Evolutionary conservation across 1,284 basidiomycete species (phyloP), one percentile per base, ranked within the genome.

Genomic region (Kwoniella shivajii): DNA sequence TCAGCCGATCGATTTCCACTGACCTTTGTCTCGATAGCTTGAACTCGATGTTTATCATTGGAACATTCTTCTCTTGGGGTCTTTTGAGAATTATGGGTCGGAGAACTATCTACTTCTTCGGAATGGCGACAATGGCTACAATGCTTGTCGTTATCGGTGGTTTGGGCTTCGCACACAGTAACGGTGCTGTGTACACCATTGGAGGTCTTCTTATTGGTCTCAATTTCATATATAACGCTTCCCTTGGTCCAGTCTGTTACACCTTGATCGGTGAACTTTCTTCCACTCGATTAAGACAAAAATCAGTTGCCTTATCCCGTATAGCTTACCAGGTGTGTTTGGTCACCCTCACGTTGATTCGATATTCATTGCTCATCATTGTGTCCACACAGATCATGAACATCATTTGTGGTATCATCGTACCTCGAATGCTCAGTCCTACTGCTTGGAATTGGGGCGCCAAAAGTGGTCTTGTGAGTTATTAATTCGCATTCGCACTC

Each of bases 41-140:
- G n/a, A n/a, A n/a, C n/a, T n/a, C n/a, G n/a, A n/a, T n/a, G n/a
- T n/a, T n/a, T n/a, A n/a, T n/a, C n/a, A n/a, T n/a, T n/a, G 79
- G 79, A 34, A 78, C 77, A 1, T 61, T 79, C 57, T 60, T 68
- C 34, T 74, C 69, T 2, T 80, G 79, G 79, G 72, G 71, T 67
- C 59, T 78, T 44, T 74, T 81, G 64, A 57, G 56, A 16, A 57
- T 61, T 34, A 44, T 74, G 43, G 78, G 79, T 29, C 73, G 80
- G 38, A 73, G 79, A n/a, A 68, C 73, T 1, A 64, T 82, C 31
- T 82, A 81, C 71, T 72, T 79, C 58, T 66, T 54, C 38, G 81
- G 80, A 27, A 69, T 80, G 42, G 63, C 66, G 18, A 43, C 65
- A 56, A 79, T 79, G 74, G 63, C 72, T 39, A 52, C 75, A 53